These are phyloP conservation scores for Fusarium sp. DNA, from an alignment of 2,329 filamentous ascomycete species.

Conservation along the genomic window DNA sequence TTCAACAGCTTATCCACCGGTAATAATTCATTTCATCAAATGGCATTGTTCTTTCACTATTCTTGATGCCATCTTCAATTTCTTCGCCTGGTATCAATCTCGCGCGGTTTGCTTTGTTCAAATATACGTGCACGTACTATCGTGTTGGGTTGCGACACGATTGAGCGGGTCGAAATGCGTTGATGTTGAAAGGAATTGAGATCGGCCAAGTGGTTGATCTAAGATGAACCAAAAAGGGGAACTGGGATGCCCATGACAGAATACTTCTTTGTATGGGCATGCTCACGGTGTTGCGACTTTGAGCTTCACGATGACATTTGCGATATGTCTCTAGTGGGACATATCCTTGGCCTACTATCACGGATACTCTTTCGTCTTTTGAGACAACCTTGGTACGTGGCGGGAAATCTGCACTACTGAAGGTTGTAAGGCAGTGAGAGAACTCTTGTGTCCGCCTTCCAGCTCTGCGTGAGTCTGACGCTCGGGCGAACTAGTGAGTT, in stretches of 20 bases:
- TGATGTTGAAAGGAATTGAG: conserved; percentile 18
- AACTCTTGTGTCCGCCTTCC: conserved; percentile 17
- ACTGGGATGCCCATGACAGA: conserved; percentile 11
- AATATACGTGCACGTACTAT: conserved; percentile 8
- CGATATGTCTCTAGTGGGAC: conserved; percentile 31
- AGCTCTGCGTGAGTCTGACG: conserved; percentile 2
- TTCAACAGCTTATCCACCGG: not conserved
- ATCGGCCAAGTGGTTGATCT: conserved; percentile 37
- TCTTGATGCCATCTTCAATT: conserved; percentile 8
- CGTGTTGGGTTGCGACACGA: conserved; percentile 13
- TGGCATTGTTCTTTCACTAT: not conserved
- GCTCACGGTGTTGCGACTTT: conserved; percentile 28
- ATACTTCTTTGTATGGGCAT: conserved; percentile 7
- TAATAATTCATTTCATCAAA: not conserved
- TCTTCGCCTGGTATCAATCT: not conserved
- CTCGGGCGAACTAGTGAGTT: not conserved
- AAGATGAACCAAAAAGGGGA: conserved; percentile 24
- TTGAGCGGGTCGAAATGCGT: conserved; percentile 19
- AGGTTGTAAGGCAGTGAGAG: conserved; percentile 35
- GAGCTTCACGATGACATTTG: conserved; percentile 16
- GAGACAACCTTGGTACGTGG: conserved; percentile 34
- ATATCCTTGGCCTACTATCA: conserved; percentile 5
- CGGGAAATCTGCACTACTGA: conserved; percentile 28
- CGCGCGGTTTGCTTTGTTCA: conserved; percentile 10
- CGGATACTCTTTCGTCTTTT: conserved; percentile 10